These are phyloP conservation scores for Ophiostoma angusticollis DNA, from an alignment of 2,329 filamentous ascomycete genomes.

Conservation along the genomic window DNA sequence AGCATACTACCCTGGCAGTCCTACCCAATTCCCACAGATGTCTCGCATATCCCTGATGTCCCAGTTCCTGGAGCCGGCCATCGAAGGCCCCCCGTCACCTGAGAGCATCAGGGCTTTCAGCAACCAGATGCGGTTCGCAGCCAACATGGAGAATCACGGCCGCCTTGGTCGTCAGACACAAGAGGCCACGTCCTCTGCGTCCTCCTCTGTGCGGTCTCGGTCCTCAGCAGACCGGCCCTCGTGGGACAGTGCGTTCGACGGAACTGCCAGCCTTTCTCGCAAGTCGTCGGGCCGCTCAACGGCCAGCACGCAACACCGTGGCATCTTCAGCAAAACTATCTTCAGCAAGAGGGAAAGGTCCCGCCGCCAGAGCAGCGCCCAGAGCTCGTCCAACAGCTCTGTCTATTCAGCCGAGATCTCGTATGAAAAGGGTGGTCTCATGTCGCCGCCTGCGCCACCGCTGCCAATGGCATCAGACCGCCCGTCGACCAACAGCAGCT, in stretches of 20 bases:
- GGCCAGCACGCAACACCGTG: slow-evolving; percentile 36
- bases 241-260: slow-evolving; percentile 38
- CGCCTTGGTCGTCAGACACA: slow-evolving; percentile 17
- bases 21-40: too few species aligned
- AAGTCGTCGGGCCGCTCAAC: slow-evolving; percentile 44
- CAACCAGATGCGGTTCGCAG: slow-evolving; percentile 44
- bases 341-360: slow-evolving; percentile 42
- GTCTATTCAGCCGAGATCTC: slow-evolving; percentile 33
- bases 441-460: slow-evolving; percentile 13
- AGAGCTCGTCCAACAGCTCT: slow-evolving; percentile 35
- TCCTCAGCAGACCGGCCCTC: slow-evolving; percentile 30
- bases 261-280: slow-evolving; percentile 29
- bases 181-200: slow-evolving; percentile 41
- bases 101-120: slow-evolving; percentile 45
- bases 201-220: slow-evolving; percentile 39
- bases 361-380: slow-evolving; percentile 38
- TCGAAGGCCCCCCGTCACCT: slow-evolving; percentile 49
- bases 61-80: slow-evolving; percentile 42
- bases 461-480: slow-evolving; percentile 21
- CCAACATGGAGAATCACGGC: slow-evolving; percentile 31
- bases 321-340: slow-evolving; percentile 45
- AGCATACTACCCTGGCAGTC: too few species aligned
- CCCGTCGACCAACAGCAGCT: neutral
- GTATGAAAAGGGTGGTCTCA: slow-evolving; percentile 17
- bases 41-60: too few species aligned